These are phyloP conservation scores for Nicotiana tabacum DNA, from an alignment of 257 asterid genomes.

Conservation along the genomic window DNA sequence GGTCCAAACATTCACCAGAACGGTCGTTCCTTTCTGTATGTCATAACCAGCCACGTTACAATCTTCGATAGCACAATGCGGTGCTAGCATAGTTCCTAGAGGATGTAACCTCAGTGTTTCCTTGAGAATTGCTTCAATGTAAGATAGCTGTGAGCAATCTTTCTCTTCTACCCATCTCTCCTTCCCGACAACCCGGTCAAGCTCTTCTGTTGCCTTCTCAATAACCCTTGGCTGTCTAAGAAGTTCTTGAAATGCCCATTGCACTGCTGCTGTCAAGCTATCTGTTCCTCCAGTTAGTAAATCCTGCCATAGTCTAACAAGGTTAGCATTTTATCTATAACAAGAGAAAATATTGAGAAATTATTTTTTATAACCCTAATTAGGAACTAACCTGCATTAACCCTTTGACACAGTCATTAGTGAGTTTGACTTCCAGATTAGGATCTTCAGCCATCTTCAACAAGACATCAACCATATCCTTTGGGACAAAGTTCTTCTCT, in stretches of 20 bases:
- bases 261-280: slow-evolving; percentile 24
- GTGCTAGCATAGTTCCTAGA: slow-evolving; percentile 10
- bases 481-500: background rate
- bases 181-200: slow-evolving; percentile 16
- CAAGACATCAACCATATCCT: slow-evolving; percentile 24
- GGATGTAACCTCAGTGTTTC: slow-evolving; percentile 16
- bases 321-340: background rate
- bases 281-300: slow-evolving; percentile 23
- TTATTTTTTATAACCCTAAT: background rate
- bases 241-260: slow-evolving; percentile 22
- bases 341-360: background rate
- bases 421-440: slow-evolving; percentile 30
- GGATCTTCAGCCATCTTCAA: slow-evolving; percentile 29
- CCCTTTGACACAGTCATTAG: slow-evolving; percentile 31
- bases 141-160: slow-evolving; percentile 10
- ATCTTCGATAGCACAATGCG: slow-evolving; percentile 13
- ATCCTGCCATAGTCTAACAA: slow-evolving; percentile 4
- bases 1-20: slow-evolving; percentile 6
- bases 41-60: slow-evolving; percentile 15
- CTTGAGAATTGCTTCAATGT: slow-evolving; percentile 18
- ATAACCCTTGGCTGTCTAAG: slow-evolving; percentile 22
- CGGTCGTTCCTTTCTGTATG: slow-evolving; percentile 4
- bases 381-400: slow-evolving; percentile 27
- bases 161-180: slow-evolving; percentile 21
- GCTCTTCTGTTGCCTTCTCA: slow-evolving; percentile 23